These are phyloP conservation scores for Dionaea muscipula DNA, from an alignment of 179 eudicot genomes.

Conservation along the genomic window DNA sequence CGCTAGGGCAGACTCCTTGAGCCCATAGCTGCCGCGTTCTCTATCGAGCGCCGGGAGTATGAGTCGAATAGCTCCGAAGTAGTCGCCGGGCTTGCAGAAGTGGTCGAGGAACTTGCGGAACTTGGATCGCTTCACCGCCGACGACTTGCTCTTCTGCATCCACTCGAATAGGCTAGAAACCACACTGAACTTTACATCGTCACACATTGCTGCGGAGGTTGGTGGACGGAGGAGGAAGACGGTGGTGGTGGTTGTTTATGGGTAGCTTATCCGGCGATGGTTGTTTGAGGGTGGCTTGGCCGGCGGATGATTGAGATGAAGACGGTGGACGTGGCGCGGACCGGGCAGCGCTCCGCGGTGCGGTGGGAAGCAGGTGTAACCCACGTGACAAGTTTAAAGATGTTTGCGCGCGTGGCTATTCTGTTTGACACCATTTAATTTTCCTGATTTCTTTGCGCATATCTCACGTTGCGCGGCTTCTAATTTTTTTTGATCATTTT, in stretches of 20 bases:
- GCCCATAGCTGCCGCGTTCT: conserved; percentile 75
- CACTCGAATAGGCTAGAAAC: conserved; percentile 51
- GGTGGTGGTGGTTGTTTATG: too few species aligned
- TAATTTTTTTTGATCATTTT: too few species aligned
- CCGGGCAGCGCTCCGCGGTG: too few species aligned
- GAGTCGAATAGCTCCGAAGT: conserved; percentile 59
- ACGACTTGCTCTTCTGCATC: conserved; percentile 37
- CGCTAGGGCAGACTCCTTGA: conserved; percentile 69
- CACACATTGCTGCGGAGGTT: conserved; percentile 17
- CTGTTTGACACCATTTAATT: too few species aligned
- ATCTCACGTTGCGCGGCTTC: too few species aligned
- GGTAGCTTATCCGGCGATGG: too few species aligned
- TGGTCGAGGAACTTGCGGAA: conserved; percentile 67
- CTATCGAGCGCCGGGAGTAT: conserved; percentile 69
- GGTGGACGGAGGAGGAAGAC: neutral
- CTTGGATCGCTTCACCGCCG: conserved; percentile 43
- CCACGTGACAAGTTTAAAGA: too few species aligned
- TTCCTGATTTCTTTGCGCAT: too few species aligned
- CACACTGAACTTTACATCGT: conserved; percentile 47
- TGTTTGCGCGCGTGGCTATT: too few species aligned
- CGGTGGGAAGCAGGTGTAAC: too few species aligned
- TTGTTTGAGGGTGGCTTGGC: neutral
- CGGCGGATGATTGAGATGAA: neutral
- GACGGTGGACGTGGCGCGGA: neutral
- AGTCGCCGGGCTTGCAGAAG: conserved; percentile 50